Conservation (phyloP, 805 yeast species). For the Starmera amethionina region DNA sequence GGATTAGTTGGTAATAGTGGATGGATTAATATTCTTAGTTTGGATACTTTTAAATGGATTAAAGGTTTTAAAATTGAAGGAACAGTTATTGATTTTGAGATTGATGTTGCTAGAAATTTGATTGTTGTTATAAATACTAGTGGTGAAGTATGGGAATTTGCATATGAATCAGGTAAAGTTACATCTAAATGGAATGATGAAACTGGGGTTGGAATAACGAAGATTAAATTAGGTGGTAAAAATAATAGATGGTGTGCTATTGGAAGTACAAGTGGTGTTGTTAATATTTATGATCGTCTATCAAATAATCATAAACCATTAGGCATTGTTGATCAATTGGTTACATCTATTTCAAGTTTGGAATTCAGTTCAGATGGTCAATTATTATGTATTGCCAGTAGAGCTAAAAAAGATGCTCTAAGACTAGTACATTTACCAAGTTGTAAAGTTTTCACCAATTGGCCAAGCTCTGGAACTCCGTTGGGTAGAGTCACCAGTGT, state of each 20-base stretch:
- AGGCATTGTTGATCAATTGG: constrained; percentile 64
- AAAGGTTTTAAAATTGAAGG: constrained; percentile 89
- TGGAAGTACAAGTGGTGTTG: constrained; percentile 85
- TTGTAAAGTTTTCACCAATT: constrained; percentile 78
- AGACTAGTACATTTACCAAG: constrained; percentile 82
- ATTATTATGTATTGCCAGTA: constrained; percentile 72
- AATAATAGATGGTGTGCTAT: constrained; percentile 76
- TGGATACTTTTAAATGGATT: constrained; percentile 77
- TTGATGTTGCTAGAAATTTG: constrained; percentile 36
- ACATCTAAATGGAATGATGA: constrained; percentile 73
- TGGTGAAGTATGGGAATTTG: constrained; percentile 90
- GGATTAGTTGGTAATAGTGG: constrained; percentile 82
- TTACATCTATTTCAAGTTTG: constrained; percentile 68
- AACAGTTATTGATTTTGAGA: constrained; percentile 69
- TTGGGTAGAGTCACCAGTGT: constrained; percentile 85
- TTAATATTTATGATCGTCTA: constrained; percentile 65
- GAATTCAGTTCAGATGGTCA: constrained; percentile 85
- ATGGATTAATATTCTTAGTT: constrained; percentile 77
- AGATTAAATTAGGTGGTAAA: constrained; percentile 60
- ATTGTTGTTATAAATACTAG: constrained; percentile 57
- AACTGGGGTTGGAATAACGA: constrained; percentile 78
- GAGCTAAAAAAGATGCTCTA: constrained; percentile 78
- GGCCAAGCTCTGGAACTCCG: constrained; percentile 98
- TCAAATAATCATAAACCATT: constrained; percentile 39
- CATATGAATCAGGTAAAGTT: constrained; percentile 38